These are phyloP conservation scores for Torulaspora indica DNA, from an alignment of 805 yeast genomes.

Conservation along the genomic window DNA sequence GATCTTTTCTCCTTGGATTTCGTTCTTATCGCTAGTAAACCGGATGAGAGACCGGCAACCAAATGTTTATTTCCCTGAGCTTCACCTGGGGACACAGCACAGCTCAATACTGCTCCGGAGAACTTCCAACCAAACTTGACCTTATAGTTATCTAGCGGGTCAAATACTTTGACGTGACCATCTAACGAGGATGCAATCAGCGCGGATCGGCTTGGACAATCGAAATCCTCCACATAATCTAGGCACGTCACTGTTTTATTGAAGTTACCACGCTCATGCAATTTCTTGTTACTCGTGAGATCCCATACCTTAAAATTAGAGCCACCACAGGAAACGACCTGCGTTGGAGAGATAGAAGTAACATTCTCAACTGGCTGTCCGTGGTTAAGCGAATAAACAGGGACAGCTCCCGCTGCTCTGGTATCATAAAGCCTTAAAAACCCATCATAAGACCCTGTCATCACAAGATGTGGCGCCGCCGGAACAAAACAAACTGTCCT, in stretches of 20 bases:
- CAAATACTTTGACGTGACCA: conserved; percentile 95
- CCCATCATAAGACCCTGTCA: conserved; percentile 94
- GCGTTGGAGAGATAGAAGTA: conserved; percentile 67
- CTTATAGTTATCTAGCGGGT: conserved; percentile 70
- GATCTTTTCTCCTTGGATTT: conserved; percentile 55
- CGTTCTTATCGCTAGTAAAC: conserved; percentile 83
- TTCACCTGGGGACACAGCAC: conserved; percentile 77
- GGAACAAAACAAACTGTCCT: conserved; percentile 78
- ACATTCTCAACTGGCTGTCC: conserved; percentile 81
- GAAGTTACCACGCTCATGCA: conserved; percentile 75
- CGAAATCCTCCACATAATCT: conserved; percentile 32
- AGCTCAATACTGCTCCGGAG: conserved; percentile 84
- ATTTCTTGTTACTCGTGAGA: conserved; percentile 61
- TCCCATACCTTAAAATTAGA: conserved; percentile 89
- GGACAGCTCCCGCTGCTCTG: conserved; percentile 46
- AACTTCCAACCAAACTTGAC: conserved; percentile 97
- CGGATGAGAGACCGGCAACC: conserved; percentile 88
- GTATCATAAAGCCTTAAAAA: conserved; percentile 78
- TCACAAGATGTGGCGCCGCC: conserved; percentile 67
- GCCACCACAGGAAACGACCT: conserved; percentile 73
- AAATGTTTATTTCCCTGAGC: conserved; percentile 58
- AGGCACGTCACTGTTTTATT: conserved; percentile 90
- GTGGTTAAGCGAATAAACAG: conserved; percentile 66
- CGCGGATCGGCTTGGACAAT: conserved; percentile 40
- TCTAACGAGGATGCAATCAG: conserved; percentile 90